Evolutionary conservation across 257 asterid species (phyloP), one percentile per base, ranked within the genome.

Genomic region (Forsythia viridissima): DNA sequence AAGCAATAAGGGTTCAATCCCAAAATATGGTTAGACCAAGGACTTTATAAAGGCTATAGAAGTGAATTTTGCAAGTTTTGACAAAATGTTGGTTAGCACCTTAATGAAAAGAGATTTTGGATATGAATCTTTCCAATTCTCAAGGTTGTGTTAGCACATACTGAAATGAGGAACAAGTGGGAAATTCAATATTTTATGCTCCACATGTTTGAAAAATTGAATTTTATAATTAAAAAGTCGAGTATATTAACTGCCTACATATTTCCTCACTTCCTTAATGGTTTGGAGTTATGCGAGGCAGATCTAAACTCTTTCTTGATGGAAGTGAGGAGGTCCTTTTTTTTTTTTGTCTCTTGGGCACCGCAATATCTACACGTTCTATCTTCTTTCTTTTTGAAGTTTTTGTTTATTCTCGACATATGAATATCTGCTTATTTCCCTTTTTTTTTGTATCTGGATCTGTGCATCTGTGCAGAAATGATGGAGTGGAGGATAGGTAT

Each of bases 401-500:
- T 16, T 72, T 65, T 55, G 72, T 24, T 41, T 43, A 63, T 37
- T 10, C 9, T 34, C 48, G 5, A 57, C 41, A 34, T 69, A 30
- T 74, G 69, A 70, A 74, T 78, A 4, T 7, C 75, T 13, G 73
- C 2, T 52, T 61, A 21, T 12, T 48, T 71, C 7, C 12, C n/a
- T 76, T 46, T n/a, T 37, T 55, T 65, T 13, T 74, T 37, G 39
- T 24, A 20, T 70, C 52, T 59, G 51, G 13, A 8, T 79, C 5
- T 80, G 24, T 74, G 20, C 39, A 20, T 81, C 74, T 72, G 43
- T 9, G 46, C 88, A 96, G 98, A 90, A 92, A 91, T 83, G 97
- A 93, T 65, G 97, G 85, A 71, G 82, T 90, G 92, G 99, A 96
- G 86, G 96, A 96, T 82, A 89, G 99, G 76, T 96, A 92, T 75